Evolutionary conservation across 257 asterid species (phyloP).

Genomic region (Fraxinus quadrangulata): DNA sequence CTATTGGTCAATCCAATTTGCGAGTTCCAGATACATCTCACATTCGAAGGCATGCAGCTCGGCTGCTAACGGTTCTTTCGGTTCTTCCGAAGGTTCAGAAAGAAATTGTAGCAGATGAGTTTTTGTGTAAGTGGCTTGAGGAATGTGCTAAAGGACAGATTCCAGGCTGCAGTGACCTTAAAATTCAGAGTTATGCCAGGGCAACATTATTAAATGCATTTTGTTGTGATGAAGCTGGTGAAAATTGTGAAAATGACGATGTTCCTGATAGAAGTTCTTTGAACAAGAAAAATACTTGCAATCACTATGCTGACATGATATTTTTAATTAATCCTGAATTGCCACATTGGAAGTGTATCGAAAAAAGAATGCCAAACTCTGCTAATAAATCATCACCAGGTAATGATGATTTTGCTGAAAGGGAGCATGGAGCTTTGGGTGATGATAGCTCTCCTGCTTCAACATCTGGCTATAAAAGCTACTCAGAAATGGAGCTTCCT

Average conservation of each 20-base stretch:
- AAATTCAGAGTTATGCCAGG: slow-evolving; percentile 89
- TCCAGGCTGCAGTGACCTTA: slow-evolving; percentile 90
- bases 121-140: slow-evolving; percentile 85
- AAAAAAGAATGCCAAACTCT: slow-evolving; percentile 33
- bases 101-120: slow-evolving; percentile 61
- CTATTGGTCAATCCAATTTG: slow-evolving; percentile 60
- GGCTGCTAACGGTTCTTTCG: slow-evolving; percentile 82
- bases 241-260: slow-evolving; percentile 44
- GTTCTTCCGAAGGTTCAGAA: slow-evolving; percentile 80
- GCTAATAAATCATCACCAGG: slow-evolving; percentile 37
- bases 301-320: slow-evolving; percentile 76
- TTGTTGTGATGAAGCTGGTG: slow-evolving; percentile 51
- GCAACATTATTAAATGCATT: slow-evolving; percentile 81
- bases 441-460: slow-evolving; percentile 51
- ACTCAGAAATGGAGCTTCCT: slow-evolving; percentile 57
- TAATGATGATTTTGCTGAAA: slow-evolving; percentile 45
- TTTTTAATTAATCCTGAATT: slow-evolving; percentile 80
- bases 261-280: slow-evolving; percentile 36
- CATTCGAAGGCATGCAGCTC: slow-evolving; percentile 93
- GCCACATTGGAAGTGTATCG: slow-evolving; percentile 85
- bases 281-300: slow-evolving; percentile 42
- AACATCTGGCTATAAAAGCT: slow-evolving; percentile 51
- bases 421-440: slow-evolving; percentile 34
- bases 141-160: slow-evolving; percentile 82
- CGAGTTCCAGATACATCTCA: slow-evolving; percentile 96